These are phyloP conservation scores for Ustulina deusta DNA, from an alignment of 2,329 filamentous ascomycete species.

Conservation along the genomic window DNA sequence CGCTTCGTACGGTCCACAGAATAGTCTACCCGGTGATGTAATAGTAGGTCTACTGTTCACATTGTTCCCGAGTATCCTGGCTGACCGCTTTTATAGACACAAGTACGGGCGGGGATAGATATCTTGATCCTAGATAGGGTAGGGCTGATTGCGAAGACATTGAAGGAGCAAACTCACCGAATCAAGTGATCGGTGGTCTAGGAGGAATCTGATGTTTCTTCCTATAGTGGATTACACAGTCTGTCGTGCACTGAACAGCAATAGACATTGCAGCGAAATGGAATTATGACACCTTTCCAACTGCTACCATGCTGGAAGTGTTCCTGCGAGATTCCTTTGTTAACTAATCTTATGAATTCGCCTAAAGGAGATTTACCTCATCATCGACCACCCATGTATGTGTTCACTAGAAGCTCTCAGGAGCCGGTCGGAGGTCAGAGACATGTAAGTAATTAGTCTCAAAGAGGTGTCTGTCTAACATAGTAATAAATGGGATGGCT, in stretches of 20 bases:
- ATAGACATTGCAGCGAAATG: neutral
- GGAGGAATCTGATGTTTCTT: neutral
- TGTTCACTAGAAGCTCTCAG: too few species aligned
- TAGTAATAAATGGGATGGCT: too few species aligned
- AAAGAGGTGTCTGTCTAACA: too few species aligned
- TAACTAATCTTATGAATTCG: too few species aligned
- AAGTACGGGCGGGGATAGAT: slow-evolving; percentile 33
- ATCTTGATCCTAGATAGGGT: slow-evolving; percentile 32
- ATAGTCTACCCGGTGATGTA: slow-evolving; percentile 46
- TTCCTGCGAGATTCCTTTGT: too few species aligned
- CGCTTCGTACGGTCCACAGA: slow-evolving; percentile 53
- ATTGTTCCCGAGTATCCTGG: neutral
- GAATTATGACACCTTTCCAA: too few species aligned
- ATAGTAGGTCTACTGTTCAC: slow-evolving; percentile 37
- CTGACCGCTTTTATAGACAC: slow-evolving; percentile 16
- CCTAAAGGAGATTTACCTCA: too few species aligned
- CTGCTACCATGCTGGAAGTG: too few species aligned
- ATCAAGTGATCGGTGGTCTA: neutral
- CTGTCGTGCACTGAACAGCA: neutral
- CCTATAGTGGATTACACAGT: neutral
- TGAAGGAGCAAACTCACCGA: neutral
- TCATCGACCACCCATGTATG: too few species aligned
- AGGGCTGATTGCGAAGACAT: slow-evolving; percentile 20
- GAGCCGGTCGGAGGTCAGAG: too few species aligned
- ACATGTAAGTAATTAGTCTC: too few species aligned